Conservation (phyloP, 2,329 filamentous ascomycete species). For the Myriangium duriaei region DNA sequence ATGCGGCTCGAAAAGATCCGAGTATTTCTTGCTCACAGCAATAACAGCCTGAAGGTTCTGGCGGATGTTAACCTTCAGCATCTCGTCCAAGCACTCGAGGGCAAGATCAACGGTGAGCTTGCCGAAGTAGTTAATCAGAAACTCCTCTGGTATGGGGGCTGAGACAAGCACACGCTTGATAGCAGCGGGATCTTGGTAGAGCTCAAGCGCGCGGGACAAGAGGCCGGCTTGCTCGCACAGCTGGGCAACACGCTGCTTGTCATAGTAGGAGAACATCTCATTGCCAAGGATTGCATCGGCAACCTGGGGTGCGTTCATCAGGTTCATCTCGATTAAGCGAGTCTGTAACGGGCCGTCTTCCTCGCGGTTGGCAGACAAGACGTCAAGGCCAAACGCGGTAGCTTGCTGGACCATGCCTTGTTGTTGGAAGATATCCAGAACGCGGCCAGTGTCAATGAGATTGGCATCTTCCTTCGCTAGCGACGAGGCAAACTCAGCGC, state of each 20-base stretch:
- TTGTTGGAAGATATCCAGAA: slow-evolving; percentile 95
- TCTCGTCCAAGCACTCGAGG: slow-evolving; percentile 84
- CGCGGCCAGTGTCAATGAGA: slow-evolving; percentile 82
- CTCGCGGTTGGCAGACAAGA: slow-evolving; percentile 84
- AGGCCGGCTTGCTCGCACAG: slow-evolving; percentile 91
- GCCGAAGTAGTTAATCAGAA: slow-evolving; percentile 85
- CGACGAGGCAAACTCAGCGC: slow-evolving; percentile 83
- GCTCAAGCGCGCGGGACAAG: slow-evolving; percentile 59
- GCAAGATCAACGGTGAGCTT: slow-evolving; percentile 92
- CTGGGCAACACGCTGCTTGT: slow-evolving; percentile 75
- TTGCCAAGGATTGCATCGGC: slow-evolving; percentile 96
- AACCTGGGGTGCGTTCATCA: slow-evolving; percentile 91
- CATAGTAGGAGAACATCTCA: slow-evolving; percentile 96
- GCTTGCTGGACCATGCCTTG: slow-evolving; percentile 97
- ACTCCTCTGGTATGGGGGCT: slow-evolving; percentile 80
- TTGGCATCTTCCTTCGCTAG: slow-evolving; percentile 82
- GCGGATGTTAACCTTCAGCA: slow-evolving; percentile 93
- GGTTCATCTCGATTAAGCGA: slow-evolving; percentile 91
- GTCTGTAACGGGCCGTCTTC: slow-evolving; percentile 93
- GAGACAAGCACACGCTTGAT: slow-evolving; percentile 83
- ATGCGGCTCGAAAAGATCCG: slow-evolving; percentile 79
- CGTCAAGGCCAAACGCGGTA: slow-evolving; percentile 94
- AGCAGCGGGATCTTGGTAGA: slow-evolving; percentile 78
- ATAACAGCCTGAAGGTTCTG: slow-evolving; percentile 93
- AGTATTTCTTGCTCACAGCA: slow-evolving; percentile 94